Evolutionary conservation across 371 early-diverging fungal genomes (phyloP).

Genomic region (Batkoa obscura): DNA sequence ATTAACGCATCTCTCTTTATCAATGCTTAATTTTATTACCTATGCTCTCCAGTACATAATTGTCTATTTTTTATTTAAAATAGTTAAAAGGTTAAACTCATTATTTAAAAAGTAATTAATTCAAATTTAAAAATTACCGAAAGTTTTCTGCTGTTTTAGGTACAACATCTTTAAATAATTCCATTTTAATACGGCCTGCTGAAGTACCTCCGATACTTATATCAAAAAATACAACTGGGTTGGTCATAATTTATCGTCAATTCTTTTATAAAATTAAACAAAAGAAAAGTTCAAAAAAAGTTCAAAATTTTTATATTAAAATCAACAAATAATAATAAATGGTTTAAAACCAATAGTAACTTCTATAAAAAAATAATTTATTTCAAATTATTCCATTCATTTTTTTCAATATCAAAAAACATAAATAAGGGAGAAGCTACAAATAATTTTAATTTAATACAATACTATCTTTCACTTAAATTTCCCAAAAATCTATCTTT

Average conservation of each 20-base stretch:
- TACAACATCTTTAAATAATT: conserved; percentile 77
- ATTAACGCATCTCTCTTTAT: neutral
- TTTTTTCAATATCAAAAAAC: too few relatives aligned
- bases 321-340: too few relatives aligned
- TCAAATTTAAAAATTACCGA: conserved; percentile 19
- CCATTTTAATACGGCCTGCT: conserved; percentile 89
- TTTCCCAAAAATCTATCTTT: too few relatives aligned
- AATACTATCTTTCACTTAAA: too few relatives aligned
- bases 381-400: too few relatives aligned
- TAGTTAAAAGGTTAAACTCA: neutral
- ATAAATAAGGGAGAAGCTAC: too few relatives aligned
- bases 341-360: too few relatives aligned
- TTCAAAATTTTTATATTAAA: too few relatives aligned
- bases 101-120: neutral
- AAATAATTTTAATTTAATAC: too few relatives aligned
- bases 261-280: too few relatives aligned
- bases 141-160: conserved; percentile 99
- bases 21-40: conserved; percentile 15
- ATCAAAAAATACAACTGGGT: conserved; percentile 52
- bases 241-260: conserved; percentile 3
- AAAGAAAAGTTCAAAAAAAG: too few relatives aligned
- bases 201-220: conserved; percentile 52
- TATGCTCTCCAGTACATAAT: conserved; percentile 83
- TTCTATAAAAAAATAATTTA: too few relatives aligned
- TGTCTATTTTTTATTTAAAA: conserved; percentile 23